Evolutionary conservation across 345 rosid genomes (phyloP).

Genomic region (Citropsis articulata): DNA sequence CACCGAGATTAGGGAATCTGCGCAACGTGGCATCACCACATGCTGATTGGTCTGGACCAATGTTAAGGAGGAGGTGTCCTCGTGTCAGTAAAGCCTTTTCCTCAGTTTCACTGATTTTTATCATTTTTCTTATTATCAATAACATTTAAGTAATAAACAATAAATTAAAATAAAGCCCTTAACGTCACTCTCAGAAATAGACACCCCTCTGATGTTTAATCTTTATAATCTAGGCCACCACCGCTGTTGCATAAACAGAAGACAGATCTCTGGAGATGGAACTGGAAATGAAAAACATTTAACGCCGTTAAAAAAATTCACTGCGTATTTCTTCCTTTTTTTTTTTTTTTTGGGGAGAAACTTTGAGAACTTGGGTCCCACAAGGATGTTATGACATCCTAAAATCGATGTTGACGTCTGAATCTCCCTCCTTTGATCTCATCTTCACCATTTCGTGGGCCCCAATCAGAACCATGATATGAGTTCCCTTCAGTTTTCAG

Average conservation of each 20-base stretch:
- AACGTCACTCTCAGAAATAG: neutral
- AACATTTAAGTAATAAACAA: neutral
- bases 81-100: conserved; percentile 5
- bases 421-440: conserved; percentile 27
- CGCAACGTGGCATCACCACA: conserved; percentile 40
- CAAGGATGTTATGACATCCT: neutral
- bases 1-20: conserved; percentile 24
- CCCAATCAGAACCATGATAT: conserved; percentile 10
- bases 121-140: neutral
- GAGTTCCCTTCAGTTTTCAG: neutral
- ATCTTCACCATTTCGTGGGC: conserved; percentile 27
- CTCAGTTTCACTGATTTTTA: neutral
- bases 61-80: conserved; percentile 28
- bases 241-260: neutral
- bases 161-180: neutral
- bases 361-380: neutral
- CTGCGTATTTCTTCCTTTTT: neutral
- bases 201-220: neutral
- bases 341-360: no score
- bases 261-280: neutral
- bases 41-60: conserved; percentile 35
- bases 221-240: neutral
- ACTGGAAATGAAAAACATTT: neutral
- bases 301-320: neutral
- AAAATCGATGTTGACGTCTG: conserved; percentile 54